Evolutionary conservation across 495 filamentous ascomycete genomes (phyloP).

Genomic region (Terfezia boudieri): DNA sequence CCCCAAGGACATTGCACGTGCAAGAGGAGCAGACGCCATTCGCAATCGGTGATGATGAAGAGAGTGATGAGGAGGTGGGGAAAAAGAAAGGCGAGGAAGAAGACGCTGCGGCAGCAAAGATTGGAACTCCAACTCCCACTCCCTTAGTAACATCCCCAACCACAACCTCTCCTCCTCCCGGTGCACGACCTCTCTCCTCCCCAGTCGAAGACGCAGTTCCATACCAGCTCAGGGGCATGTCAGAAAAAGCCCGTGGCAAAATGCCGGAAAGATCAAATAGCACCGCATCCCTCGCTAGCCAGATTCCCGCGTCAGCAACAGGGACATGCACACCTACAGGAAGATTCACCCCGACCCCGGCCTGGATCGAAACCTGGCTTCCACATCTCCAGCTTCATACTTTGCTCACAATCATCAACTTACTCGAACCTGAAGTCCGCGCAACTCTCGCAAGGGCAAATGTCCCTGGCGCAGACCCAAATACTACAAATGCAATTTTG

Average conservation of each 20-base stretch:
- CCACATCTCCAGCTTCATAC: conserved; percentile 81
- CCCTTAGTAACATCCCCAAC: conserved; percentile 30
- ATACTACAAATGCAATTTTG: conserved; percentile 13
- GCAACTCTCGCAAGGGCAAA: conserved; percentile 1
- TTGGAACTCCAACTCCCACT: conserved; percentile 7
- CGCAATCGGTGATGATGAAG: conserved; percentile 75
- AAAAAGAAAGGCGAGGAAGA: conserved; percentile 38
- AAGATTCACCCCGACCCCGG: conserved; percentile 53
- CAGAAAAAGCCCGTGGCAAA: conserved; percentile 91
- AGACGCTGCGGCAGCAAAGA: not conserved
- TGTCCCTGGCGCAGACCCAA: conserved; percentile 4
- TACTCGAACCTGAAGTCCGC: conserved; percentile 27
- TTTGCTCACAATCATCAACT: conserved; percentile 55
- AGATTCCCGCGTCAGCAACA: conserved; percentile 29
- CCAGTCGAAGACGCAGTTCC: conserved; percentile 61
- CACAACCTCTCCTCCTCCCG: conserved; percentile 2
- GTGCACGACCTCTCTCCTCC: conserved; percentile 42
- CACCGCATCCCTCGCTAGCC: conserved; percentile 55
- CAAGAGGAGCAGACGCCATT: conserved; percentile 28
- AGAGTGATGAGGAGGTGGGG: conserved; percentile 66
- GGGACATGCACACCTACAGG: conserved; percentile 21
- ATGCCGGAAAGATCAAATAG: conserved; percentile 76
- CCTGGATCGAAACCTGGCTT: conserved; percentile 84
- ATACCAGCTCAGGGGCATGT: conserved; percentile 85
- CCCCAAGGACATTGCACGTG: not conserved